A percentile compares a stretch with the other conserved stretches of the same genome.
Evolutionary conservation across 352 stramenopile genomes (phyloP).

Genomic region (Globisporangium emineosum): DNA sequence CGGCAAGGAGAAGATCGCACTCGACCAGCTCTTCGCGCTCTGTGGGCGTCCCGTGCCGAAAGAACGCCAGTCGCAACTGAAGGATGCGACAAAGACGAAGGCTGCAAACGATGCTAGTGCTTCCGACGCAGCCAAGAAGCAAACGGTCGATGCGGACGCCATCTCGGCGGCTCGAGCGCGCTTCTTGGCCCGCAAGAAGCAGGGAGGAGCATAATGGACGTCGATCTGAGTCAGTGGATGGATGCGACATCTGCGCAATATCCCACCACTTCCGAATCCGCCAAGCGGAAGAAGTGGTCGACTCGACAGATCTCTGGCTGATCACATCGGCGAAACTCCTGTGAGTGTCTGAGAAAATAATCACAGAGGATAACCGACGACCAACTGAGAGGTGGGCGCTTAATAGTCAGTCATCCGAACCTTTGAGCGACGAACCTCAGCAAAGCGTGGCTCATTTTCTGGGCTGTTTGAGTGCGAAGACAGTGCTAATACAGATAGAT

Average conservation of each 20-base stretch:
- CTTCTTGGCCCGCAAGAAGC: constrained; percentile 40
- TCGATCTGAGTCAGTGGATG: background rate
- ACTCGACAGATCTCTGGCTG: background rate
- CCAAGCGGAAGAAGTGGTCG: background rate
- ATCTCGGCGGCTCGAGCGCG: constrained; percentile 40
- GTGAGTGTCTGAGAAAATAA: background rate
- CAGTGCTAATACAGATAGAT: background rate
- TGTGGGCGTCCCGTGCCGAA: constrained; percentile 33
- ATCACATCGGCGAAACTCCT: background rate
- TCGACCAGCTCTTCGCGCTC: constrained; percentile 42
- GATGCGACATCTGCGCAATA: constrained; percentile 2
- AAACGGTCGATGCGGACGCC: constrained; percentile 23
- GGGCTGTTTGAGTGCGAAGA: background rate
- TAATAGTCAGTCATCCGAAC: background rate
- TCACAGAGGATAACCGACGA: background rate
- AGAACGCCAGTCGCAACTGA: background rate
- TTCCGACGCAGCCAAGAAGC: background rate
- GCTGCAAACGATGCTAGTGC: background rate
- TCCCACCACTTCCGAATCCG: background rate
- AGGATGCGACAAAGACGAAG: background rate
- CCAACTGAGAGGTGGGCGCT: background rate
- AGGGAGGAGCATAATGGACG: background rate
- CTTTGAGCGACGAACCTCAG: background rate
- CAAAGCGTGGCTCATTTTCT: background rate
- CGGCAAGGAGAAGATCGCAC: constrained; percentile 27